These are phyloP conservation scores for Pelargonium exstipulatum DNA, from an alignment of 441 rosid species.

Conservation along the genomic window DNA sequence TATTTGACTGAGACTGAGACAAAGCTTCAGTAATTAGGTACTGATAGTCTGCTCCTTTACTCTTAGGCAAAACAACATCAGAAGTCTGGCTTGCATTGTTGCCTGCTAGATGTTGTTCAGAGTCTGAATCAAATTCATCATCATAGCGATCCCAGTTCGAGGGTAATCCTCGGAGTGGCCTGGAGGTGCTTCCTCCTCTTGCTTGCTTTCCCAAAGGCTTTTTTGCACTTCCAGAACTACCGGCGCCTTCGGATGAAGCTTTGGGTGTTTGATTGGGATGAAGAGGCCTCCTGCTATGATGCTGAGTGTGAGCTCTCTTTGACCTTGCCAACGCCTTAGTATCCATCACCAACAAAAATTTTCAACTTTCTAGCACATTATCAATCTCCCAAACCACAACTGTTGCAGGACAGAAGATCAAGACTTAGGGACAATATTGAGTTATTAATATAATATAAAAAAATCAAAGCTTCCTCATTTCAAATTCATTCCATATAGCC, in stretches of 20 bases:
- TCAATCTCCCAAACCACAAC: conserved; percentile 11
- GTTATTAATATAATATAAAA: background rate
- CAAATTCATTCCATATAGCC: background rate
- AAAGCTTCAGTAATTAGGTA: conserved; percentile 64
- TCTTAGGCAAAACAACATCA: conserved; percentile 49
- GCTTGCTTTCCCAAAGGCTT: conserved; percentile 35
- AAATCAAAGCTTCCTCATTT: background rate
- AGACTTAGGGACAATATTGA: background rate
- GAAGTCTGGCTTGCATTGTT: conserved; percentile 20
- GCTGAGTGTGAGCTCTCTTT: conserved; percentile 81
- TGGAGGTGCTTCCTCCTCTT: conserved; percentile 29
- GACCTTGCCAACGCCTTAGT: conserved; percentile 68
- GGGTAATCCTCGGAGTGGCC: conserved; percentile 35
- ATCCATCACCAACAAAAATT: conserved; percentile 39
- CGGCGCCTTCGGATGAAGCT: conserved; percentile 20
- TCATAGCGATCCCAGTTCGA: conserved; percentile 81
- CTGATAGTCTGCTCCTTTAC: conserved; percentile 72
- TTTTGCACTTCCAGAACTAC: conserved; percentile 24
- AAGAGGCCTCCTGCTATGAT: conserved; percentile 52
- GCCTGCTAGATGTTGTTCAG: conserved; percentile 20
- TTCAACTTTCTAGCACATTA: background rate
- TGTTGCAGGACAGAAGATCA: background rate
- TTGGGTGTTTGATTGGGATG: conserved; percentile 36
- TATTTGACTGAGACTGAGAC: conserved; percentile 34
- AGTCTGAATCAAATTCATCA: conserved; percentile 39